Percentiles rank a stretch among this genome's conserved stretches.
These are phyloP conservation scores for Suhomyces emberorum DNA, from an alignment of 805 yeast genomes.

Conservation along the genomic window DNA sequence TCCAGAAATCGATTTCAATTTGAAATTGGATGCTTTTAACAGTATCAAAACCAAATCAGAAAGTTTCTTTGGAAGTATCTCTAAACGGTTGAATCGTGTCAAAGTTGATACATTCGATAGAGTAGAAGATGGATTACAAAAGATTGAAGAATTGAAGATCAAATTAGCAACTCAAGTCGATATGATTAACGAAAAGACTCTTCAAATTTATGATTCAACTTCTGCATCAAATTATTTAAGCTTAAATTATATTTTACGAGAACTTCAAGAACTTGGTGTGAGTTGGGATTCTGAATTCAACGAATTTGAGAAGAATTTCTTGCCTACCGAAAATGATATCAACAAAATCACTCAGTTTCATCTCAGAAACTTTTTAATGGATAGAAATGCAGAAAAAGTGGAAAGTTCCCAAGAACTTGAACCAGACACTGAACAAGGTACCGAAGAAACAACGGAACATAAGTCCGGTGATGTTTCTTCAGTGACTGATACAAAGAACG, in stretches of 20 bases:
- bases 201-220: constrained; percentile 51
- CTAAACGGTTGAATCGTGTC: constrained; percentile 69
- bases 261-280: constrained; percentile 77
- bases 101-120: constrained; percentile 70
- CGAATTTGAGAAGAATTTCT: constrained; percentile 70
- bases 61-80: constrained; percentile 69
- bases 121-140: constrained; percentile 61
- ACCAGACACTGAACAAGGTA: not conserved
- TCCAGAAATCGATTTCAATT: constrained; percentile 62
- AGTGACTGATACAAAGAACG: not conserved
- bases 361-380: constrained; percentile 68
- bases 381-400: constrained; percentile 28
- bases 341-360: constrained; percentile 87
- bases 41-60: constrained; percentile 51
- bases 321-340: constrained; percentile 92
- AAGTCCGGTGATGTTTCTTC: not conserved
- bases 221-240: constrained; percentile 64
- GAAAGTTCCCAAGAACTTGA: not conserved
- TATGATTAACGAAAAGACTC: constrained; percentile 43
- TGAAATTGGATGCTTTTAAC: constrained; percentile 62
- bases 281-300: constrained; percentile 84
- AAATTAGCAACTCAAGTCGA: constrained; percentile 51
- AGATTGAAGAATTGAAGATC: constrained; percentile 55
- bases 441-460: not conserved
- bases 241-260: constrained; percentile 65